These are phyloP conservation scores for Cryphonectria radicalis DNA, from an alignment of 2,329 filamentous ascomycete species.

Conservation along the genomic window DNA sequence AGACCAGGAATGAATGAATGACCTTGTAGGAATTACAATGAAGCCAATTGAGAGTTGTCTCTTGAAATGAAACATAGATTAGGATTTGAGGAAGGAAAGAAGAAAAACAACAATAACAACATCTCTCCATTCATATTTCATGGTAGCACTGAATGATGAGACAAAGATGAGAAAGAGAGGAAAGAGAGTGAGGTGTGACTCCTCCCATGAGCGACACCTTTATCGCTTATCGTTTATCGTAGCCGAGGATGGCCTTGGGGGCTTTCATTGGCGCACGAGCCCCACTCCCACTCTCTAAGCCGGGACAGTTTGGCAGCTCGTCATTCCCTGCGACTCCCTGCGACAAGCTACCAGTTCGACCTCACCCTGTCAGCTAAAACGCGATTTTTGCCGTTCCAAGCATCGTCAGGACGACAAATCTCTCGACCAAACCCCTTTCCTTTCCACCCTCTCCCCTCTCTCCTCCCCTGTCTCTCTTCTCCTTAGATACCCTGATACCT, in stretches of 20 bases:
- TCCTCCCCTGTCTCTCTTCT: not conserved
- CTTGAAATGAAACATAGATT: too few relatives aligned
- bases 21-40: too few relatives aligned
- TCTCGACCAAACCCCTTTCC: not conserved
- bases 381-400: constrained; percentile 23
- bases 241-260: not conserved
- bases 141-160: too few relatives aligned
- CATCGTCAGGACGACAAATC: constrained; percentile 26
- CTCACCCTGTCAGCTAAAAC: constrained; percentile 11
- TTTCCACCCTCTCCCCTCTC: constrained; percentile 8
- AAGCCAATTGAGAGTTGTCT: too few relatives aligned
- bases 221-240: constrained; percentile 10
- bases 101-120: too few relatives aligned
- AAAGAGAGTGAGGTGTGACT: not conserved
- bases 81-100: too few relatives aligned
- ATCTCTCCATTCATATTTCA: too few relatives aligned
- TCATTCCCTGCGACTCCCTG: constrained; percentile 20
- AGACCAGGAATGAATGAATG: too few relatives aligned
- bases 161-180: too few relatives aligned
- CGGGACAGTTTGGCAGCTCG: constrained; percentile 27
- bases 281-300: not conserved
- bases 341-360: constrained; percentile 13
- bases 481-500: not conserved
- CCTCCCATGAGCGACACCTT: not conserved
- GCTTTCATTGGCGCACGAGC: not conserved